Evolutionary conservation across 2,329 filamentous ascomycete species (phyloP), one percentile per base, ranked within the genome.

Genomic region (Exophiala alcalophila): DNA sequence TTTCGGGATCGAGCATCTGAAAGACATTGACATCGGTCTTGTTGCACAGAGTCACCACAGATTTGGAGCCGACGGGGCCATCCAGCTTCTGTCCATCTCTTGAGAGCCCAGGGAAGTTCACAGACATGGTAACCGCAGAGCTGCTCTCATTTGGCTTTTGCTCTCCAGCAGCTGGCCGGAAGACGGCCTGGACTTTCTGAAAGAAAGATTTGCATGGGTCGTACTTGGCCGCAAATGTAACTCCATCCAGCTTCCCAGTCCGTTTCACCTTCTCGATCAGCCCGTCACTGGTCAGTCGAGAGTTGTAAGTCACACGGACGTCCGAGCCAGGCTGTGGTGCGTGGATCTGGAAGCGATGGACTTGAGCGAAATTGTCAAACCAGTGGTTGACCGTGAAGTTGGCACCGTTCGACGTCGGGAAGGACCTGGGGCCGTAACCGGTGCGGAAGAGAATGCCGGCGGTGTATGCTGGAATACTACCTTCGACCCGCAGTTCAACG

Each of bases 181-280:
- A 84, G 14, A 80, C 59, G 44, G 76, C 73, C 76, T 83, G 81
- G 47, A 83, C 63, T 60, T 92, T 91, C 44, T 77, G 71, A 59
- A 88, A 88, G 25, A 88, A 65, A 10, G 79, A 80, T 36, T 85
- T 71, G 59, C 86, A 92, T 0, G 85, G 86, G 55, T 94, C 86
- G 2, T 74, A 73, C 47, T 78, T 79, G 52, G 86, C 81, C 0
- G 71, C 87, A 59, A 92, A 94, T 3, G 75, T 80, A 45, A 83
- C 69, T 12, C 68, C 66, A 1, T 73, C 66, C 1, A 76, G 60
- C 35, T 68, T 69, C 1, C 86, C 86, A 0, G 73, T 74, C 48
- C 73, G 72, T 41, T 76, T 75, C 32, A 87, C 76, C 2, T 71
- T 59, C 20, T 81, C 73, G 2, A 86, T 71, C 20, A 82, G 70